These are phyloP conservation scores for Fonsecaea nubica DNA, from an alignment of 2,329 filamentous ascomycete species.

Conservation along the genomic window DNA sequence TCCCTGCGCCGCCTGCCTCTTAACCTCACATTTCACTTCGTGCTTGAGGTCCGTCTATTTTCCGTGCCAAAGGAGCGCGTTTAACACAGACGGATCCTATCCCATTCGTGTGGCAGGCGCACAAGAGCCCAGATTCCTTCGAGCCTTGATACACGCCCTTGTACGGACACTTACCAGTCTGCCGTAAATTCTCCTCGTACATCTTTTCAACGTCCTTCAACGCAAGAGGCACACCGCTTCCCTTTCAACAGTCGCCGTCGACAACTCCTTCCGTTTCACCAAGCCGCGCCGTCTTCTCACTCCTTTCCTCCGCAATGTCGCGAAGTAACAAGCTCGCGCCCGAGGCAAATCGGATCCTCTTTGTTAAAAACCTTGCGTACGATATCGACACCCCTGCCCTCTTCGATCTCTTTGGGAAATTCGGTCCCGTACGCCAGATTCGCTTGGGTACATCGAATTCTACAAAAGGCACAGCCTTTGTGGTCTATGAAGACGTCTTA, in stretches of 20 bases:
- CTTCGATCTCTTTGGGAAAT: conserved; percentile 98
- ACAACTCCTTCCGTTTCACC: background rate
- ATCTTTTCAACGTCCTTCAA: conserved; percentile 3
- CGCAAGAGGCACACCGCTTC: background rate
- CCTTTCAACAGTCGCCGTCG: background rate
- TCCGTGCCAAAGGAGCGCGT: background rate
- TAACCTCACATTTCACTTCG: background rate
- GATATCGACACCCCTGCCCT: conserved; percentile 98
- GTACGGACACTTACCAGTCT: background rate
- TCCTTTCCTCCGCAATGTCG: conserved; percentile 31
- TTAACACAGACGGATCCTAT: background rate
- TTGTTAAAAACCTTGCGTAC: conserved; percentile 99
- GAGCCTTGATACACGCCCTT: background rate
- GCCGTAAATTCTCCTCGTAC: conserved; percentile 4
- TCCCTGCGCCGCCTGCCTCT: background rate
- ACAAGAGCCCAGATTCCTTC: background rate
- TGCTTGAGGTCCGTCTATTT: background rate
- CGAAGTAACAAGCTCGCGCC: conserved; percentile 79
- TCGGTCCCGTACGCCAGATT: conserved; percentile 95
- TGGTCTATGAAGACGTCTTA: conserved; percentile 99
- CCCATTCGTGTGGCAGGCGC: background rate
- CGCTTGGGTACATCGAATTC: conserved; percentile 96
- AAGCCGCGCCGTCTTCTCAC: background rate
- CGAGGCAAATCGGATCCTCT: conserved; percentile 99
- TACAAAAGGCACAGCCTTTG: conserved; percentile 97